phyloP scores from a whole-genome alignment of 2,329 filamentous ascomycete genomes.

The Pezicula carpinea region DNA sequence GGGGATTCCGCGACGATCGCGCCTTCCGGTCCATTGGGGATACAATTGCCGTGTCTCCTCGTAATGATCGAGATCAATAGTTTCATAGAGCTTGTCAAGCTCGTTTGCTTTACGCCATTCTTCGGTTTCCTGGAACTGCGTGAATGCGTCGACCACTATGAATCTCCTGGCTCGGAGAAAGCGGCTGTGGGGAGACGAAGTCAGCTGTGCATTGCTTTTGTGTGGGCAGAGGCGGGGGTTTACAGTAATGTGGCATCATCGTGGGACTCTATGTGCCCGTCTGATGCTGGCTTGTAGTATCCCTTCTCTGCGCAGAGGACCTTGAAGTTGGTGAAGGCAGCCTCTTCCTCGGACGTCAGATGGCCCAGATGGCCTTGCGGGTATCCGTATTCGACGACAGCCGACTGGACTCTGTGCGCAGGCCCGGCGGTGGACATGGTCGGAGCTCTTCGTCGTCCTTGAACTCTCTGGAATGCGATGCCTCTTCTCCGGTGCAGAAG shows the following conservation, averaged over 20 bases:
- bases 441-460: background rate
- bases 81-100: conserved; percentile 75
- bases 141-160: conserved; percentile 69
- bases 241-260: conserved; percentile 71
- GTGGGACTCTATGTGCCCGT: conserved; percentile 46
- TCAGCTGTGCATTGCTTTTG: background rate
- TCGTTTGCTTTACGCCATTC: conserved; percentile 79
- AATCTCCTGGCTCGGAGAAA: conserved; percentile 84
- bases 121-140: conserved; percentile 84
- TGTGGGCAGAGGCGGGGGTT: conserved; percentile 21
- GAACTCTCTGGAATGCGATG: background rate
- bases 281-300: conserved; percentile 48
- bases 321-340: conserved; percentile 70
- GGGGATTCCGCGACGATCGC: conserved; percentile 86
- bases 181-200: conserved; percentile 48
- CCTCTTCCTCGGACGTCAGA: conserved; percentile 63
- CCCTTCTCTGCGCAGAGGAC: conserved; percentile 57
- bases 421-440: conserved; percentile 24
- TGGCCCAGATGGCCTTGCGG: conserved; percentile 78
- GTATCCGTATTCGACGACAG: conserved; percentile 46
- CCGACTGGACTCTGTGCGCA: conserved; percentile 28
- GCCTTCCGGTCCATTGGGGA: conserved; percentile 89
- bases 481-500: too few relatives aligned
- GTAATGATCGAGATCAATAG: conserved; percentile 80
- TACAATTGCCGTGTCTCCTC: conserved; percentile 78